Evolutionary conservation across 768 basidiomycete genomes (phyloP), one percentile per base, ranked within the genome.

Genomic region (Boletus eberwhitei): DNA sequence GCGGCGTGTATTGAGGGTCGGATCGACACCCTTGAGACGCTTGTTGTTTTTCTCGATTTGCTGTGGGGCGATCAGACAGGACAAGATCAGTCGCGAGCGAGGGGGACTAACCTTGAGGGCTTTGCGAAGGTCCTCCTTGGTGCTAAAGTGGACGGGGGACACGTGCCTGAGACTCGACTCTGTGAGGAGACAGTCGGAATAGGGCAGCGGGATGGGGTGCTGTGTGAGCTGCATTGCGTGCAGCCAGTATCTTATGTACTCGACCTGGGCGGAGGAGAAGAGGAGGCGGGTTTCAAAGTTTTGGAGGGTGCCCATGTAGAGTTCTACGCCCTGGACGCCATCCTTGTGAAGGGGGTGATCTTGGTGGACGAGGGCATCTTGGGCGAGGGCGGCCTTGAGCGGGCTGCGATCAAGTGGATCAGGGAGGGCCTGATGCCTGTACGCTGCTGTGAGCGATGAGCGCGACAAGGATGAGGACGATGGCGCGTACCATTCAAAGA

Each of bases 201-300:
- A 85, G 2, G 92, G 91, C 24, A 94, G 72, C 17, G 90, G 85
- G 39, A 93, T 79, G 41, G 78, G 75, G 17, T 76, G 67, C 52
- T 80, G 74, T 0, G 88, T 90, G 59, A 91, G 74, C 53, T 78
- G 73, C 79, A 86, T 85, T 2, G 85, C 82, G 64, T 89, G 82
- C 48, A 93, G 77, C 86, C 87, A 94, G 69, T 93, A 92, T 48
- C 89, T 78, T 19, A 88, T 69, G 69, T 92, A 94, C 67, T 94
- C 90, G 59, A 93, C 80, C 71, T 94, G 91, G 7, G 83, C 84
- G 16, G 87, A 89, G 24, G 92, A 88, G 65, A 90, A 90, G 47
- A 93, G 73, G 26, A 93, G 77, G n/a, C 91, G 83, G 7, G 83
- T 78, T 70, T 92, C 87, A 57, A 88, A 89, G 46, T 79, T 85